These are phyloP conservation scores for Sesbania bispinosa DNA, from an alignment of 306 rosid genomes.

Conservation along the genomic window DNA sequence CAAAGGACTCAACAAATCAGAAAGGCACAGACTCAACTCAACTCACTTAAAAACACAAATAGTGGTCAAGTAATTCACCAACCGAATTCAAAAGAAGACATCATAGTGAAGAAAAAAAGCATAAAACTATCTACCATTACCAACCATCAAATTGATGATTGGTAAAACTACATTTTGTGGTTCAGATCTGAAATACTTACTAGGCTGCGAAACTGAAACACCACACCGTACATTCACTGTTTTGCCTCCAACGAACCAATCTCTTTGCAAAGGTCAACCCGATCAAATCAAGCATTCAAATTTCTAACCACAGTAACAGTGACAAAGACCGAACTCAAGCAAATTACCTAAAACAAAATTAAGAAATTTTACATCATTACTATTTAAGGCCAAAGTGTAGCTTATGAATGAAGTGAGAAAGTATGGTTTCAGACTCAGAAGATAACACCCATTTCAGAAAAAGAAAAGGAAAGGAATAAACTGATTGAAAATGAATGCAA, in stretches of 20 bases:
- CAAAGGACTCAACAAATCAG: background rate
- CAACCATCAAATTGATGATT: background rate
- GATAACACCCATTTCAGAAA: constrained; percentile 24
- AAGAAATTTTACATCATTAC: constrained; percentile 8
- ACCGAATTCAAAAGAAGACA: background rate
- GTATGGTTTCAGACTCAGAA: background rate
- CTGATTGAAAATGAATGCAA: constrained; percentile 29
- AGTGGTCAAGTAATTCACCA: background rate
- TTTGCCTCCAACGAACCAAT: constrained; percentile 38
- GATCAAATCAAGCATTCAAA: constrained; percentile 27
- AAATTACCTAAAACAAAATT: constrained; percentile 9
- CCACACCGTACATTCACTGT: constrained; percentile 39
- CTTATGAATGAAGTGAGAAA: constrained; percentile 17
- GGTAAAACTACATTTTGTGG: constrained; percentile 13
- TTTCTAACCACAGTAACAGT: constrained; percentile 10
- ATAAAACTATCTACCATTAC: background rate
- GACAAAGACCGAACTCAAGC: constrained; percentile 22
- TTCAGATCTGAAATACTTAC: constrained; percentile 74
- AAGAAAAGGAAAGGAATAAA: background rate
- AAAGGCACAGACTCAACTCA: constrained; percentile 22
- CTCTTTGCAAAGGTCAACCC: constrained; percentile 33
- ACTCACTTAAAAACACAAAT: constrained; percentile 12
- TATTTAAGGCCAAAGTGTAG: constrained; percentile 13
- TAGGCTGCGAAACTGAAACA: constrained; percentile 40
- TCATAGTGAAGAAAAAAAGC: background rate